Conservation (phyloP, 345 rosid genomes). For the Hibiscus tridactylites region DNA sequence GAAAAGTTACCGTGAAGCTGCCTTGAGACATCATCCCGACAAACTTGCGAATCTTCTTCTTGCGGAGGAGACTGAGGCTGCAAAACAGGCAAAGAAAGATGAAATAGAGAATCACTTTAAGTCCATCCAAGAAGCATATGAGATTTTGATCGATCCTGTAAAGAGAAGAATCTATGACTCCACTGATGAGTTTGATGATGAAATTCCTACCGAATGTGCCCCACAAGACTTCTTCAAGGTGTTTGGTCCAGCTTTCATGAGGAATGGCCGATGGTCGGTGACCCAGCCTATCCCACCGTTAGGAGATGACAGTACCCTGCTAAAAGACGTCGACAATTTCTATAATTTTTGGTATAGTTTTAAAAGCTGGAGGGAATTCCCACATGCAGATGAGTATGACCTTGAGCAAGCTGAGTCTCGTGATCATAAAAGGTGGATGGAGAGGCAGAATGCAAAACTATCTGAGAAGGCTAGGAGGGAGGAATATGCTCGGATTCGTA, state of each 20-base stretch:
- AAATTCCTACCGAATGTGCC: slow-evolving; percentile 75
- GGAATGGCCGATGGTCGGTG: slow-evolving; percentile 97
- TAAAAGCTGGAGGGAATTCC: slow-evolving; percentile 99
- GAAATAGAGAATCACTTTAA: slow-evolving; percentile 85
- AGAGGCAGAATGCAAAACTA: slow-evolving; percentile 87
- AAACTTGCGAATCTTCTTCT: slow-evolving; percentile 84
- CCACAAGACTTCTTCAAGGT: slow-evolving; percentile 93
- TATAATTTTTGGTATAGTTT: slow-evolving; percentile 86
- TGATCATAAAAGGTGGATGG: slow-evolving; percentile 99
- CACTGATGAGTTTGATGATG: slow-evolving; percentile 96
- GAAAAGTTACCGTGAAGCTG: slow-evolving; percentile 85
- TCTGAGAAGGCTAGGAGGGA: slow-evolving; percentile 87
- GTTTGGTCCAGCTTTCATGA: slow-evolving; percentile 92
- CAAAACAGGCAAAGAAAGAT: slow-evolving; percentile 86
- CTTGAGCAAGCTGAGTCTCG: slow-evolving; percentile 95
- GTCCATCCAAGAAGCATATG: slow-evolving; percentile 92
- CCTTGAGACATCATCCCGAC: slow-evolving; percentile 91
- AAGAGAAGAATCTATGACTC: slow-evolving; percentile 93
- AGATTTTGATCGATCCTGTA: slow-evolving; percentile 73
- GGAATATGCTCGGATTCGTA: slow-evolving; percentile 75
- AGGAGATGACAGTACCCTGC: slow-evolving; percentile 60
- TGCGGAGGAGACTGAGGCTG: slow-evolving; percentile 81
- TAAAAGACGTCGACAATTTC: slow-evolving; percentile 72
- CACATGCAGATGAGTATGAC: slow-evolving; percentile 92
- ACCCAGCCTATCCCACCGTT: slow-evolving; percentile 64